A percentile compares a stretch with the other conserved stretches of the same genome.
Conservation (phyloP, 768 basidiomycete species). For the Collybiopsis confluens region DNA sequence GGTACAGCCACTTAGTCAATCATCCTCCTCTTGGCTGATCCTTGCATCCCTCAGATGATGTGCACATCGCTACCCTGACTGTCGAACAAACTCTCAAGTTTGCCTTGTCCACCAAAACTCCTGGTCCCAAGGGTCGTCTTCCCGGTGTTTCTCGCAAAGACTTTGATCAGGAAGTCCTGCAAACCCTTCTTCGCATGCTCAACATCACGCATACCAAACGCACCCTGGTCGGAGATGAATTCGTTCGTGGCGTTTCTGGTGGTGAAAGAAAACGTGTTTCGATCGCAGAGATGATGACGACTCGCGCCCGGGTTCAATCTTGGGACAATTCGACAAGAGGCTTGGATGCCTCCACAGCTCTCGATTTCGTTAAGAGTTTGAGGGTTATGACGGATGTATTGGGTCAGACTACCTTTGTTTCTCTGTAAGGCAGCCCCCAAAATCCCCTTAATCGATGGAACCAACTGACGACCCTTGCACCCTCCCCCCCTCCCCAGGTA, state of each 20-base stretch:
- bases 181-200: constrained; percentile 70
- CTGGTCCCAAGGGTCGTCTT: constrained; percentile 69
- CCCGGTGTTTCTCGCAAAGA: constrained; percentile 59
- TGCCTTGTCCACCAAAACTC: constrained; percentile 69
- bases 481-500: constrained; percentile 35
- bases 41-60: constrained; percentile 71
- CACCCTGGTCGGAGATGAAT: constrained; percentile 85
- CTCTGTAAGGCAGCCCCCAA: constrained; percentile 42
- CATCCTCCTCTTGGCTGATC: too few relatives aligned
- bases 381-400: constrained; percentile 82
- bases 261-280: constrained; percentile 78
- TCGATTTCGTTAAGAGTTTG: constrained; percentile 79
- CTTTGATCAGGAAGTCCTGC: constrained; percentile 51
- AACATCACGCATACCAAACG: constrained; percentile 77
- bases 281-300: constrained; percentile 86
- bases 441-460: too few relatives aligned
- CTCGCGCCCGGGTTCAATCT: constrained; percentile 72
- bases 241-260: constrained; percentile 77
- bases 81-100: constrained; percentile 75
- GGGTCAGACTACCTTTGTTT: constrained; percentile 75
- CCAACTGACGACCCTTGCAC: neutral
- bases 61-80: constrained; percentile 78
- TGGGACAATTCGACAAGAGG: constrained; percentile 86
- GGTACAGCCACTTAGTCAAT: too few relatives aligned
- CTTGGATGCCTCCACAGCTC: constrained; percentile 80